Conservation (phyloP, 495 filamentous ascomycete species). For the Neurospora hispaniola region DNA sequence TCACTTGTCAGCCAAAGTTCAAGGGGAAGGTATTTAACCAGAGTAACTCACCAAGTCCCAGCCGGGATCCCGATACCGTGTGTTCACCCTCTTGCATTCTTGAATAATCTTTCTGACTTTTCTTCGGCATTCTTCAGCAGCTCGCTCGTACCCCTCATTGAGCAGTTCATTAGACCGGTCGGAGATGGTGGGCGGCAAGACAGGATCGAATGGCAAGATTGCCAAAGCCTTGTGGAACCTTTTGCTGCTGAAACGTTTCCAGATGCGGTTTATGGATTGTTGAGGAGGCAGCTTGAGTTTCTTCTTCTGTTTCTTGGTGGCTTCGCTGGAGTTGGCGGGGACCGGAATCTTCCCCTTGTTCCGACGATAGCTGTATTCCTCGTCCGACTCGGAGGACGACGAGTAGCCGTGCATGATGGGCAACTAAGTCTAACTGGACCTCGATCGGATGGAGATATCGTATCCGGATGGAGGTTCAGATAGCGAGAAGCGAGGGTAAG, state of each 20-base stretch:
- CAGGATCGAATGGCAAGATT: conserved; percentile 38
- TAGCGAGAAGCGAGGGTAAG: neutral
- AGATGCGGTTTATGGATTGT: conserved; percentile 66
- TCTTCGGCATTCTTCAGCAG: conserved; percentile 55
- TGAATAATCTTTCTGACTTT: conserved; percentile 82
- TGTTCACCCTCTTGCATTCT: conserved; percentile 77
- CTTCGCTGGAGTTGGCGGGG: conserved; percentile 12
- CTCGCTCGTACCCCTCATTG: conserved; percentile 61
- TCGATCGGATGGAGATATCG: neutral
- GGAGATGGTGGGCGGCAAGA: conserved; percentile 31
- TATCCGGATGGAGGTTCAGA: neutral
- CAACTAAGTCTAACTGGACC: neutral
- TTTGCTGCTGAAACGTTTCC: conserved; percentile 65
- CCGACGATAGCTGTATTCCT: conserved; percentile 24
- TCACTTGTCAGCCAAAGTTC: conserved; percentile 9
- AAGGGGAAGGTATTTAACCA: neutral
- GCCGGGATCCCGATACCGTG: conserved; percentile 80
- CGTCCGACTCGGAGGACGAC: conserved; percentile 25
- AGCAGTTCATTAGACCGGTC: conserved; percentile 40
- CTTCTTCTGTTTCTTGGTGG: conserved; percentile 38
- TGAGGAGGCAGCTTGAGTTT: conserved; percentile 58
- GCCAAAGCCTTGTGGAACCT: conserved; percentile 38
- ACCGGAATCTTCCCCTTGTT: conserved; percentile 16
- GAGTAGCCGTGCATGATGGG: conserved; percentile 29
- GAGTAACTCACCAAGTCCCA: conserved; percentile 58